Evolutionary conservation across 2,329 filamentous ascomycete genomes (phyloP).

Genomic region (Pestalotiopsis sp.): DNA sequence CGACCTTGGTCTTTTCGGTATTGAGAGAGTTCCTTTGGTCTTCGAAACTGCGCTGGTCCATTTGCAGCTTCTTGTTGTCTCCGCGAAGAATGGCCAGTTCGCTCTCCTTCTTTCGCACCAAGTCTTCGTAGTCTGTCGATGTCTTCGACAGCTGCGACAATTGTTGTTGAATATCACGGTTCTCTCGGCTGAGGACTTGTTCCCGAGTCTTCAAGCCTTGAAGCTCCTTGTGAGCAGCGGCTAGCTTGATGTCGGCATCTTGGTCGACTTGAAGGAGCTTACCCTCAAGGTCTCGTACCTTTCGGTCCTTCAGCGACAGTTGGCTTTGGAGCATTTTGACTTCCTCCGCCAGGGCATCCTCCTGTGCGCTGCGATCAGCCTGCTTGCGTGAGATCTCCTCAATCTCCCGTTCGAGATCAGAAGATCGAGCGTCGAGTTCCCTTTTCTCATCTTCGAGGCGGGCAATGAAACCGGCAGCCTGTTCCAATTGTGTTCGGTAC

Average conservation of each 20-base stretch:
- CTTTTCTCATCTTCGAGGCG: conserved; percentile 86
- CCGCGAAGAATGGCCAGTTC: conserved; percentile 83
- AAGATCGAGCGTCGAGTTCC: conserved; percentile 67
- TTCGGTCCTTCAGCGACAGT: conserved; percentile 84
- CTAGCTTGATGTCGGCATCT: conserved; percentile 84
- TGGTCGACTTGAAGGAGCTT: conserved; percentile 86
- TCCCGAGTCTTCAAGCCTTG: conserved; percentile 74
- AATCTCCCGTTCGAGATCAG: conserved; percentile 71
- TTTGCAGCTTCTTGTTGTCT: conserved; percentile 82
- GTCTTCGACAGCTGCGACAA: conserved; percentile 86
- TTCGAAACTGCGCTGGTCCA: conserved; percentile 77
- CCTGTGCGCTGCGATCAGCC: conserved; percentile 73
- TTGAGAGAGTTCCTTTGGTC: conserved; percentile 74
- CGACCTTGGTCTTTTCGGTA: conserved; percentile 78
- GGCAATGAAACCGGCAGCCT: conserved; percentile 85
- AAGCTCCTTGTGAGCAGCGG: conserved; percentile 77
- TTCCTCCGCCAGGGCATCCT: conserved; percentile 78
- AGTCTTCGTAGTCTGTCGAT: conserved; percentile 92
- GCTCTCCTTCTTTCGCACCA: conserved; percentile 91
- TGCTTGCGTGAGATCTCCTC: conserved; percentile 71
- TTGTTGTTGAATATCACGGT: conserved; percentile 80
- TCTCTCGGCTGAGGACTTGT: conserved; percentile 77
- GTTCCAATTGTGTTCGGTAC: conserved; percentile 81
- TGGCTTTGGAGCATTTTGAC: conserved; percentile 92
- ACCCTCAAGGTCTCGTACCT: conserved; percentile 82